phyloP scores from a whole-genome alignment of 768 basidiomycete genomes.

The Pilatotrama ljubarskyi region DNA sequence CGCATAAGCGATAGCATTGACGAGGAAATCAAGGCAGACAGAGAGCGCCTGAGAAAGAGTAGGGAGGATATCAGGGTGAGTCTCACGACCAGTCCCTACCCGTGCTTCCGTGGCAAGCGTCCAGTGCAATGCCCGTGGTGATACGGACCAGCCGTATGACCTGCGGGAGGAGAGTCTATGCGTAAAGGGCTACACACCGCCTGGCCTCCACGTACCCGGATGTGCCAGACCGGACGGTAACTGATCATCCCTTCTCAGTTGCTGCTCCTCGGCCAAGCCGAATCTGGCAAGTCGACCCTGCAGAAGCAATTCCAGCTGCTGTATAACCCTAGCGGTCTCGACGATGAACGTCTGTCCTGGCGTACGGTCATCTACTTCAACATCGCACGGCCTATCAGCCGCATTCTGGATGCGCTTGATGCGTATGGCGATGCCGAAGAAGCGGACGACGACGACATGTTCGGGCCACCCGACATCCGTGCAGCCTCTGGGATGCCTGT shows the following conservation, averaged over 20 bases:
- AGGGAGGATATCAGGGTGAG: constrained; percentile 76
- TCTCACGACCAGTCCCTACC: constrained; percentile 19
- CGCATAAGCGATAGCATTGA: constrained; percentile 80
- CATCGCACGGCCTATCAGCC: constrained; percentile 46
- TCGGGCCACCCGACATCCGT: constrained; percentile 5
- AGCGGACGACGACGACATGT: constrained; percentile 53
- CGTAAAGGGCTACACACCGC: neutral
- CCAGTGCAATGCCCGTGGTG: too few species aligned
- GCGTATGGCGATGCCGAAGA: constrained; percentile 39
- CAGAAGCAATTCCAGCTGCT: constrained; percentile 85
- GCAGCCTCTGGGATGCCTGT: constrained; percentile 6
- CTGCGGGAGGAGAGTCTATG: constrained; percentile 34
- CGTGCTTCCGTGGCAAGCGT: constrained; percentile 13
- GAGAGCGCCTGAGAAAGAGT: constrained; percentile 60
- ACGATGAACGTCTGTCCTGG: constrained; percentile 74
- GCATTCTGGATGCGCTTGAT: constrained; percentile 37
- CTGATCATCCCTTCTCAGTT: constrained; percentile 71
- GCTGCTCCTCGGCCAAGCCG: constrained; percentile 78
- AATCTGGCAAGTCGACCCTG: constrained; percentile 78
- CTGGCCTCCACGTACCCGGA: neutral
- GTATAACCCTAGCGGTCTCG: constrained; percentile 70
- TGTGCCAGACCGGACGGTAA: constrained; percentile 50
- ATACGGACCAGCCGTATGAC: too few species aligned
- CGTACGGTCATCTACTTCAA: constrained; percentile 82
- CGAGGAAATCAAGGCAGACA: constrained; percentile 72